These are phyloP conservation scores for Globisporangium spinosum DNA, from an alignment of 352 stramenopile species.

Conservation along the genomic window DNA sequence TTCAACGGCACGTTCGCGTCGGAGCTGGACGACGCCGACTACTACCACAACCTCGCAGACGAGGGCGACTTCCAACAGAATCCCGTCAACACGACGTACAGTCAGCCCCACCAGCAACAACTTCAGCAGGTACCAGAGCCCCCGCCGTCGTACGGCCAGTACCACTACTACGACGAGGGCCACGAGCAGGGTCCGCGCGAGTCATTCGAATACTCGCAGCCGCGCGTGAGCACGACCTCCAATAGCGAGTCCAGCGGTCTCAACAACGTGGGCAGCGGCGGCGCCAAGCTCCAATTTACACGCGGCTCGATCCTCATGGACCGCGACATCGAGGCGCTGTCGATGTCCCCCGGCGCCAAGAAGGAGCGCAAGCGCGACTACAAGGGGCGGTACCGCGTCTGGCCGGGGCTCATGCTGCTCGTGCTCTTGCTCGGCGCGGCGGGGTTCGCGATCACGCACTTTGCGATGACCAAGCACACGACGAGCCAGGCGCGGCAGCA, in stretches of 20 bases:
- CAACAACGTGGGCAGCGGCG: not conserved
- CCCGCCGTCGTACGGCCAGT: conserved; percentile 6
- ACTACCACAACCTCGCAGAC: conserved; percentile 8
- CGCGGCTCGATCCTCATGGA: conserved; percentile 38
- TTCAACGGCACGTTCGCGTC: conserved; percentile 26
- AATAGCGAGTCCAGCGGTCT: not conserved
- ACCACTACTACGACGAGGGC: conserved; percentile 15
- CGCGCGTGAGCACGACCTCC: conserved; percentile 11
- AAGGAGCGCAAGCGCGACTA: conserved; percentile 30
- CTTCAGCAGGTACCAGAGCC: not conserved
- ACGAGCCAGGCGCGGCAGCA: conserved; percentile 18
- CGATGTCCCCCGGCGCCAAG: not conserved
- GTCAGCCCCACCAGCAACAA: not conserved
- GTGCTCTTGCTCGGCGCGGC: conserved; percentile 32
- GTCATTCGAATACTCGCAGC: conserved; percentile 5
- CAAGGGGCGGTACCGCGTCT: conserved; percentile 56
- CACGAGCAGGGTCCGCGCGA: conserved; percentile 13
- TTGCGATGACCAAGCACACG: conserved; percentile 21
- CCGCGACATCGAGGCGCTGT: conserved; percentile 45
- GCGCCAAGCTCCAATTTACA: conserved; percentile 25
- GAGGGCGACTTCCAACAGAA: not conserved
- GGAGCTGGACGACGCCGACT: conserved; percentile 15
- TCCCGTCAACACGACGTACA: too few relatives aligned
- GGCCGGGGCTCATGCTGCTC: conserved; percentile 41
- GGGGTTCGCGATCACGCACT: conserved; percentile 29